Conservation (phyloP, 257 asterid species). For the Salvia rosmarinus region DNA sequence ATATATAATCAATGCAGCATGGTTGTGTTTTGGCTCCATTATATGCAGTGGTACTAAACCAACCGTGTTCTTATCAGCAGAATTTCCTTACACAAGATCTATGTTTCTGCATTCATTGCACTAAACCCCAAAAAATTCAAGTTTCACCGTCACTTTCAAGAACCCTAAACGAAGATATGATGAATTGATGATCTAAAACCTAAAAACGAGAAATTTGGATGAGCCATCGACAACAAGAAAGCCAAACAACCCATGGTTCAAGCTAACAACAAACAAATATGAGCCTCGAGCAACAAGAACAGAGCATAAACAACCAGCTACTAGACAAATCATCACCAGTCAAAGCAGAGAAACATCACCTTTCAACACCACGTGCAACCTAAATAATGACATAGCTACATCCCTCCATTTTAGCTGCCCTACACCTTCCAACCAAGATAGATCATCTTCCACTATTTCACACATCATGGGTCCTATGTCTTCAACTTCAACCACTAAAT, state of each 20-base stretch:
- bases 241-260: neutral
- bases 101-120: slow-evolving; percentile 12
- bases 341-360: neutral
- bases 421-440: neutral
- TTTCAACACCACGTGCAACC: neutral
- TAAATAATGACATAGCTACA: slow-evolving; percentile 1
- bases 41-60: slow-evolving; percentile 35
- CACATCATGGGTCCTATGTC: slow-evolving; percentile 6
- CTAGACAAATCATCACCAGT: neutral
- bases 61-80: neutral
- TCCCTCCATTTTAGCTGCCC: neutral
- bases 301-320: neutral
- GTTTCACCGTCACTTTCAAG: slow-evolving; percentile 10
- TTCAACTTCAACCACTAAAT: slow-evolving; percentile 31
- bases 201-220: neutral
- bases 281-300: slow-evolving; percentile 30
- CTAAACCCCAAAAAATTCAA: slow-evolving; percentile 5
- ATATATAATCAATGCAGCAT: neutral
- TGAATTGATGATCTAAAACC: slow-evolving; percentile 2
- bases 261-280: neutral
- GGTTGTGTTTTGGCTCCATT: neutral
- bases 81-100: slow-evolving; percentile 8
- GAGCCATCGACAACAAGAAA: neutral
- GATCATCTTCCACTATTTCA: slow-evolving; percentile 21
- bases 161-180: slow-evolving; percentile 1